Evolutionary conservation across 108 stramenopile genomes (phyloP).

Genomic region (Fragilaria radians): DNA sequence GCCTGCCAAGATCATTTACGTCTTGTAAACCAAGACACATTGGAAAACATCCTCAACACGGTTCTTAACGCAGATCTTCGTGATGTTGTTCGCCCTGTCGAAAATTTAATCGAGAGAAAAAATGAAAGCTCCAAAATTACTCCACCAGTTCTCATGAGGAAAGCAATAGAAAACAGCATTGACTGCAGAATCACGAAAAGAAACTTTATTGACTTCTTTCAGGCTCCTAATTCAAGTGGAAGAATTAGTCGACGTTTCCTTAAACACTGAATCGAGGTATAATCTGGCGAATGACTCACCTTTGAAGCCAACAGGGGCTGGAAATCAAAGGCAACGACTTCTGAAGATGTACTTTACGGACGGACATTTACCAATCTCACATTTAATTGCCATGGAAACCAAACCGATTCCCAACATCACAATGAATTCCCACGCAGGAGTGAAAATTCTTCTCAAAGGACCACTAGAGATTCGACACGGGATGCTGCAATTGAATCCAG

Average conservation of each 20-base stretch:
- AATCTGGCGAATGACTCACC: conserved; percentile 5
- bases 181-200: conserved; percentile 10
- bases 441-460: conserved; percentile 53
- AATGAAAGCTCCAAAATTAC: neutral
- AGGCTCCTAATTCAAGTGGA: conserved; percentile 62
- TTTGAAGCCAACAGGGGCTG: conserved; percentile 8
- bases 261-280: conserved; percentile 38
- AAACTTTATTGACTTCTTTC: conserved; percentile 26
- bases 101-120: neutral
- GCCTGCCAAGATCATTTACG: conserved; percentile 1
- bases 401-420: conserved; percentile 34
- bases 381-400: conserved; percentile 44
- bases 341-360: conserved; percentile 43
- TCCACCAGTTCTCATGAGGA: conserved; percentile 14
- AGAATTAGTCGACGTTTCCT: conserved; percentile 48
- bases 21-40: neutral
- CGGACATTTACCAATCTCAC: conserved; percentile 22
- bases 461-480: conserved; percentile 43
- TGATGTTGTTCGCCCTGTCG: conserved; percentile 53
- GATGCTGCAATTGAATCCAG: conserved; percentile 41
- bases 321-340: conserved; percentile 25
- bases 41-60: conserved; percentile 45
- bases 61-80: conserved; percentile 61
- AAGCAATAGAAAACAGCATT: conserved; percentile 25
- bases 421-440: conserved; percentile 28